phyloP scores from a whole-genome alignment of 371 early-diverging fungal genomes.

The Zancudomyces culisetae region DNA sequence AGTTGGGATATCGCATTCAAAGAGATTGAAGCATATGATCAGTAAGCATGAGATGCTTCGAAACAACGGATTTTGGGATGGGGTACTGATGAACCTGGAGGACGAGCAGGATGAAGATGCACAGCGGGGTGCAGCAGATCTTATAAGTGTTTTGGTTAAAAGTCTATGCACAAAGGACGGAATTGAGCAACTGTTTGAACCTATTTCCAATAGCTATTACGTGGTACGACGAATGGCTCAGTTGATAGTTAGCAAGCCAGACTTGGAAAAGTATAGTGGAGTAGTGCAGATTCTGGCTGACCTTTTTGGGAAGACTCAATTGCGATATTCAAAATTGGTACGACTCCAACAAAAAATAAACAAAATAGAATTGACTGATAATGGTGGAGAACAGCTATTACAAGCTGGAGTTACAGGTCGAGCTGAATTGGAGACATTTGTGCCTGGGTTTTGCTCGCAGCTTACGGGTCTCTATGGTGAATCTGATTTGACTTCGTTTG shows the following conservation, averaged over 20 bases:
- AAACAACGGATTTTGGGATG: conserved; percentile 12
- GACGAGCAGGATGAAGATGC: conserved; percentile 7
- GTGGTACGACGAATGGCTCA: conserved; percentile 19
- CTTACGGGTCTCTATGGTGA: conserved; percentile 20
- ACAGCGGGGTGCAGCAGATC: conserved; percentile 14
- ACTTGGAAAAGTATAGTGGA: conserved; percentile 9
- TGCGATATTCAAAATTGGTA: conserved; percentile 17
- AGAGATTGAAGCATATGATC: neutral
- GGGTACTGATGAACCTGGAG: conserved; percentile 14
- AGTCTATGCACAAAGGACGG: conserved; percentile 18
- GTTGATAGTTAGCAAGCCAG: conserved; percentile 16
- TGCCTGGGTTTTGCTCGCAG: conserved; percentile 19
- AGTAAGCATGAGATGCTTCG: conserved; percentile 17
- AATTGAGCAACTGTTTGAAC: conserved; percentile 19
- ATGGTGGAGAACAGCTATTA: conserved; percentile 15
- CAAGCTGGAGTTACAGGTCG: conserved; percentile 17
- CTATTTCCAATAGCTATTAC: conserved; percentile 16
- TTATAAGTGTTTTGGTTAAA: conserved; percentile 14
- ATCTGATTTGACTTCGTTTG: conserved; percentile 20
- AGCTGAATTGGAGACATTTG: conserved; percentile 17
- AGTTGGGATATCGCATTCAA: neutral
- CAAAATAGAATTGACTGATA: conserved; percentile 10
- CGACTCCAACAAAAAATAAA: conserved; percentile 19
- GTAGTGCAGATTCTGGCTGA: conserved; percentile 11
- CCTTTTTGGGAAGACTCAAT: conserved; percentile 16